These are phyloP conservation scores for Fremontodendron californicum DNA, from an alignment of 345 rosid genomes.

Conservation along the genomic window DNA sequence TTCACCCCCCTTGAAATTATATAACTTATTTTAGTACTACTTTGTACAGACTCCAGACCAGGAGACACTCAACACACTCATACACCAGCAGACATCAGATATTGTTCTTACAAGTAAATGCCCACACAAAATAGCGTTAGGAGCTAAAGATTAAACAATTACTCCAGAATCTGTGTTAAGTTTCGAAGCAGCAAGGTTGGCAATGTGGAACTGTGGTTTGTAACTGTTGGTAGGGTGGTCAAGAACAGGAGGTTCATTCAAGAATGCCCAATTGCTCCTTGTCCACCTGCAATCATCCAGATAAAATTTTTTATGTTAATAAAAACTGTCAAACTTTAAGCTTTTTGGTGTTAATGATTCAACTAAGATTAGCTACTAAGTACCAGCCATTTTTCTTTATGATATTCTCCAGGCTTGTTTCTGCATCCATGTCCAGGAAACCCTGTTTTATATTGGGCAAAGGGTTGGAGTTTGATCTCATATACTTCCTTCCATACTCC, in stretches of 20 bases:
- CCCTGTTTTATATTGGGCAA: slow-evolving; percentile 1
- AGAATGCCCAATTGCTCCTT: slow-evolving; percentile 76
- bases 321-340: neutral
- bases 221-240: slow-evolving; percentile 46
- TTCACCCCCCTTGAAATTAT: too few relatives aligned
- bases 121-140: neutral
- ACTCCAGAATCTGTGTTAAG: slow-evolving; percentile 17
- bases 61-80: too few relatives aligned
- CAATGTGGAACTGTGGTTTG: slow-evolving; percentile 58
- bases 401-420: slow-evolving; percentile 27
- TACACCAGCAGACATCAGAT: too few relatives aligned
- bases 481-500: neutral
- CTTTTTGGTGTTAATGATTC: neutral
- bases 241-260: slow-evolving; percentile 68
- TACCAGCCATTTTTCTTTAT: slow-evolving; percentile 53
- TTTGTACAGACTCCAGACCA: too few relatives aligned
- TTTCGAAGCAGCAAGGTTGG: slow-evolving; percentile 26
- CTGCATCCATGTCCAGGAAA: slow-evolving; percentile 21
- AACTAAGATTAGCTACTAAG: neutral
- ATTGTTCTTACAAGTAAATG: too few relatives aligned
- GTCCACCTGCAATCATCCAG: slow-evolving; percentile 57
- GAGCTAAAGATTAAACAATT: neutral
- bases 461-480: slow-evolving; percentile 37
- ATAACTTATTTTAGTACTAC: too few relatives aligned
- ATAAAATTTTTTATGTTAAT: neutral